Base-by-base conservation (phyloP, 148 eudicot species). In the Vaccinium macrocarpon region DNA sequence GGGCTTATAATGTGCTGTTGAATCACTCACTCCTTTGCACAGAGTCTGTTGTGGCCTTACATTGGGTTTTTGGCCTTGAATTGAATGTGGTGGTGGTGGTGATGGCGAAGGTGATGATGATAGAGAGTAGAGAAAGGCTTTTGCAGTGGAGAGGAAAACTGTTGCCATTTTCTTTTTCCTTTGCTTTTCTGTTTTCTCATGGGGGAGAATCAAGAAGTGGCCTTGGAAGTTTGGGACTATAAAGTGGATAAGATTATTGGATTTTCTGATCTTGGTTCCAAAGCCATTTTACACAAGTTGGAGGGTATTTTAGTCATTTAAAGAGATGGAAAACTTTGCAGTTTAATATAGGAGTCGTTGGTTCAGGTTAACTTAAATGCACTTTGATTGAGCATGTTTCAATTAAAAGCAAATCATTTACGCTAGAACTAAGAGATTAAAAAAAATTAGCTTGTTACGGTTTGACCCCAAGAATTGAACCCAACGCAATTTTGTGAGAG, bases 101-200 rank as follows among this genome's bases (percentile, higher is more conserved):
- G 81, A 68, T 16, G 82, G 78, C 32, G 90, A 71, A 21, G 89
- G 81, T 38, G 90, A 52, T 10, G 87, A 62, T 23, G 85, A 49
- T 32, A 89, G 83, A 8, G 90, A 79, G 19, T 89, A 87, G 16
- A 84, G 82, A 38, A 76, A 88, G 38, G 89, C 79, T 85, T 90
- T 91, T 61, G 94, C 89, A 70, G 94, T 92, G 32, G 93, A 91
- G 81, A 92, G 88, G 83, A 92, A 92, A 80, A 90, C 72, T 57
- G 90, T 88, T 86, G 93, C 94, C 98, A 93, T 95, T 90, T 66
- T 86, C 83, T 71, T 42, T 85, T 12, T 25, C 18, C 53, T 49
- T 75, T 55, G 50, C 76, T 51, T 46, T 84, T 76, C 51, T 52
- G 73, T 82, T 78, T 85, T 49, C 84, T 84, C 90, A 86, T 87